Percentiles rank a stretch among this genome's conserved stretches.
phyloP scores from a whole-genome alignment of 495 filamentous ascomycete species.

The Jackrogersella multiformis region DNA sequence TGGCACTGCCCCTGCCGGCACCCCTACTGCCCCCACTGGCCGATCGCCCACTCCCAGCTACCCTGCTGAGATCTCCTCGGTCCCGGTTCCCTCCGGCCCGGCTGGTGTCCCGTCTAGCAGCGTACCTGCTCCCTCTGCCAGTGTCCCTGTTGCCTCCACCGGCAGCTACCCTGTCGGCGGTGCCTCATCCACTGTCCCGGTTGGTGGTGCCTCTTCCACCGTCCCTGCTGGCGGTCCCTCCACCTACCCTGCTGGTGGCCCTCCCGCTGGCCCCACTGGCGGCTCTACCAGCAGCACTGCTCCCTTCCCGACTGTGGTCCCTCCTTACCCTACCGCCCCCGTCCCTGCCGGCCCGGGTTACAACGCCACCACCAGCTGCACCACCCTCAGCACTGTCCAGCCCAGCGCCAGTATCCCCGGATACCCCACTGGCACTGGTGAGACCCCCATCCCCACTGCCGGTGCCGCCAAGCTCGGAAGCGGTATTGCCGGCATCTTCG shows the following conservation, averaged over 20 bases:
- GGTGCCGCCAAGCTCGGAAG: conserved; percentile 43
- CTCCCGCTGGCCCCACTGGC: conserved; percentile 16
- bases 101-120: neutral
- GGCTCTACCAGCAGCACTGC: conserved; percentile 7
- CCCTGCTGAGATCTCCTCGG: too few species aligned
- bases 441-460: conserved; percentile 37
- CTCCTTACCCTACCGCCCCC: conserved; percentile 23
- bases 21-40: neutral
- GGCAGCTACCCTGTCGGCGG: conserved; percentile 3
- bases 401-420: conserved; percentile 29
- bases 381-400: conserved; percentile 33
- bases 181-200: conserved; percentile 18
- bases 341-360: conserved; percentile 28
- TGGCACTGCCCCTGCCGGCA: conserved; percentile 8
- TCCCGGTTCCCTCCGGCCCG: neutral
- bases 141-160: neutral
- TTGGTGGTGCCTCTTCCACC: conserved; percentile 4
- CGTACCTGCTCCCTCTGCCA: neutral
- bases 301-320: conserved; percentile 1
- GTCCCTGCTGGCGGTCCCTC: neutral
- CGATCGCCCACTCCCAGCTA: too few species aligned
- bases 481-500: conserved; percentile 40
- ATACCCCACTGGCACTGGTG: conserved; percentile 27
- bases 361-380: conserved; percentile 28
- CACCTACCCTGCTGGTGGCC: conserved; percentile 5